These are phyloP conservation scores for Euphrasia confusa DNA, from an alignment of 257 asterid genomes.

Conservation along the genomic window DNA sequence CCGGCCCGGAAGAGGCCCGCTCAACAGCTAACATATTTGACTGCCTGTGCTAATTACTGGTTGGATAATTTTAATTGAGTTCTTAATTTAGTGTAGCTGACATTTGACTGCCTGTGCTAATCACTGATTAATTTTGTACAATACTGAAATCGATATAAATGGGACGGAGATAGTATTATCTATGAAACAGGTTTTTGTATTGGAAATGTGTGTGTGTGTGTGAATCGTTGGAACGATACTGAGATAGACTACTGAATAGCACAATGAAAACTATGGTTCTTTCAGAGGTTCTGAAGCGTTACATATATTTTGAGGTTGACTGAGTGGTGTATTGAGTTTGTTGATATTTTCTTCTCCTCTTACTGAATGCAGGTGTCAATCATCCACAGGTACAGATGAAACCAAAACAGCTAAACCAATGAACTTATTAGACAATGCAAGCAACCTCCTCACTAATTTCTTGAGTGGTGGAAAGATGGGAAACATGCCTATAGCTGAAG, in stretches of 20 bases:
- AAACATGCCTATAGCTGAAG: constrained; percentile 93
- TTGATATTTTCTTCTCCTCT: constrained; percentile 5
- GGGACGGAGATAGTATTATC: too few species aligned
- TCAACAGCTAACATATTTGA: too few species aligned
- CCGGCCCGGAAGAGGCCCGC: too few species aligned
- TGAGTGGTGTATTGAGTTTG: not conserved
- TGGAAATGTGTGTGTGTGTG: not conserved
- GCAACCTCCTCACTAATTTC: constrained; percentile 85
- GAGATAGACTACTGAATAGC: not conserved
- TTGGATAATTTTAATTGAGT: not conserved
- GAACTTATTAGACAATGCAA: constrained; percentile 77
- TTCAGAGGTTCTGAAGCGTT: too few species aligned
- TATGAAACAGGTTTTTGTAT: too few species aligned
- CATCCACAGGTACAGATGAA: constrained; percentile 58
- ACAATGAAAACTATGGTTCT: not conserved
- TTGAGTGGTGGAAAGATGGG: constrained; percentile 79
- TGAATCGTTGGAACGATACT: not conserved
- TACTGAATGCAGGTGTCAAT: constrained; percentile 57
- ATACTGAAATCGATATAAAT: too few species aligned
- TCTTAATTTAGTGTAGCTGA: too few species aligned
- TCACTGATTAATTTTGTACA: too few species aligned
- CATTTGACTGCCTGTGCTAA: too few species aligned
- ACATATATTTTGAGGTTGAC: not conserved
- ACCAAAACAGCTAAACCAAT: constrained; percentile 45
- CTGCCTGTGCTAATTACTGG: not conserved